Percentiles rank a stretch among this genome's conserved stretches.
Conservation (phyloP, 169 alveolate genomes). For the Cryptosporidium canis region DNA sequence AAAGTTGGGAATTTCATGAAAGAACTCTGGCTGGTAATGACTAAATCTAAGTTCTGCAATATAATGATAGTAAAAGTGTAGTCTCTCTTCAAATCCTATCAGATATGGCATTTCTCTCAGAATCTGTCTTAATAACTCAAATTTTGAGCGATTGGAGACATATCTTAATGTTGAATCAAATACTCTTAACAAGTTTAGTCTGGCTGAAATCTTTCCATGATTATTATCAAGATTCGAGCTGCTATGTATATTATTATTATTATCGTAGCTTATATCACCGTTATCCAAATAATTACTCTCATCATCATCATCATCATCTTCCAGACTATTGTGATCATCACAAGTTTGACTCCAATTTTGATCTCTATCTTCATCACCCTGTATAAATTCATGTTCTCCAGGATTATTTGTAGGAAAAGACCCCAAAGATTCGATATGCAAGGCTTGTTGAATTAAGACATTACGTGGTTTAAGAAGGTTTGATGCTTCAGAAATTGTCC, state of each 20-base stretch:
- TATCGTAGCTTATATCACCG: slow-evolving; percentile 8
- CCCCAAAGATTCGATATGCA: slow-evolving; percentile 56
- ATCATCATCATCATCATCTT: neutral
- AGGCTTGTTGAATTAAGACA: slow-evolving; percentile 33
- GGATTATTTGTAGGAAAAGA: slow-evolving; percentile 40
- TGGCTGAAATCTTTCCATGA: slow-evolving; percentile 55
- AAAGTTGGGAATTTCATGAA: slow-evolving; percentile 70
- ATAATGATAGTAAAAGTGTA: slow-evolving; percentile 73
- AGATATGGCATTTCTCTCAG: slow-evolving; percentile 73
- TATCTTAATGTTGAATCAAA: slow-evolving; percentile 69
- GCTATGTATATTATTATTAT: slow-evolving; percentile 38
- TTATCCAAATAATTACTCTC: neutral
- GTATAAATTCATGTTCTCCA: neutral
- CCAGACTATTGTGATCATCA: neutral
- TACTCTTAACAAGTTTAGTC: slow-evolving; percentile 58
- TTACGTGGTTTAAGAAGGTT: slow-evolving; percentile 27
- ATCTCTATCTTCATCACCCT: slow-evolving; percentile 1
- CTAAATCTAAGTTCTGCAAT: slow-evolving; percentile 73
- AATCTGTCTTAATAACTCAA: slow-evolving; percentile 40
- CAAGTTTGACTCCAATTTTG: neutral
- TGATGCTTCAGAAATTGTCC: slow-evolving; percentile 57
- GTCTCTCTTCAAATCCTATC: slow-evolving; percentile 76
- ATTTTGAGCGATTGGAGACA: slow-evolving; percentile 27
- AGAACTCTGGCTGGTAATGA: slow-evolving; percentile 67
- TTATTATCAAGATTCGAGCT: neutral